Percentiles rank a stretch among this genome's conserved stretches.
Evolutionary conservation across 2,329 filamentous ascomycete genomes (phyloP).

Genomic region (Madurella fahalii): DNA sequence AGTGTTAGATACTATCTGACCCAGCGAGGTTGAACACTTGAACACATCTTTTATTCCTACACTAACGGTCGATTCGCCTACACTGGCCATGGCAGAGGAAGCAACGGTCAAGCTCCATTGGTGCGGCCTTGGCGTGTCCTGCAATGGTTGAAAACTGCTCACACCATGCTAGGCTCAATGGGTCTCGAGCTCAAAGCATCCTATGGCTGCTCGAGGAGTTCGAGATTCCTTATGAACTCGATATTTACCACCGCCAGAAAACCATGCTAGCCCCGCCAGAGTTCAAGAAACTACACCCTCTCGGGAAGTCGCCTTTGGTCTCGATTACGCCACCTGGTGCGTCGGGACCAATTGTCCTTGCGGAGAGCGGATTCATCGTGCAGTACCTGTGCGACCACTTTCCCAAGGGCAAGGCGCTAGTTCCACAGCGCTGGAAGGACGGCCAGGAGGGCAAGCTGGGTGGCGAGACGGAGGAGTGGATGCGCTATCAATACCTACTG

Average conservation of each 20-base stretch:
- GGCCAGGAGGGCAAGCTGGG: conserved; percentile 55
- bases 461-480: conserved; percentile 58
- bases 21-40: not conserved
- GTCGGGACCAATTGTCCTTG: conserved; percentile 56
- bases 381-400: conserved; percentile 76
- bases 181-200: conserved; percentile 77
- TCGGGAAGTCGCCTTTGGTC: conserved; percentile 83
- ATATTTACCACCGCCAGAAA: conserved; percentile 66
- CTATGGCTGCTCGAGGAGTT: conserved; percentile 85
- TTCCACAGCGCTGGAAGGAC: conserved; percentile 52
- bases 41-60: not conserved
- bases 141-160: not conserved
- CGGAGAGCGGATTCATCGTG: conserved; percentile 76
- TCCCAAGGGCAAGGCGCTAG: conserved; percentile 40
- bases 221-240: conserved; percentile 71
- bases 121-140: conserved; percentile 2
- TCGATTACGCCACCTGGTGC: conserved; percentile 49
- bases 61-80: too few species aligned
- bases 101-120: conserved; percentile 20
- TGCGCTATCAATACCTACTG: conserved; percentile 53
- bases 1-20: too few species aligned
- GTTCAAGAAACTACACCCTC: conserved; percentile 72
- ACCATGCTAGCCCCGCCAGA: conserved; percentile 65
- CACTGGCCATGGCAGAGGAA: conserved; percentile 13
- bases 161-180: conserved; percentile 65